Evolutionary conservation across 2,329 filamentous ascomycete genomes (phyloP).

Genomic region (Aspergillus phoenicis): DNA sequence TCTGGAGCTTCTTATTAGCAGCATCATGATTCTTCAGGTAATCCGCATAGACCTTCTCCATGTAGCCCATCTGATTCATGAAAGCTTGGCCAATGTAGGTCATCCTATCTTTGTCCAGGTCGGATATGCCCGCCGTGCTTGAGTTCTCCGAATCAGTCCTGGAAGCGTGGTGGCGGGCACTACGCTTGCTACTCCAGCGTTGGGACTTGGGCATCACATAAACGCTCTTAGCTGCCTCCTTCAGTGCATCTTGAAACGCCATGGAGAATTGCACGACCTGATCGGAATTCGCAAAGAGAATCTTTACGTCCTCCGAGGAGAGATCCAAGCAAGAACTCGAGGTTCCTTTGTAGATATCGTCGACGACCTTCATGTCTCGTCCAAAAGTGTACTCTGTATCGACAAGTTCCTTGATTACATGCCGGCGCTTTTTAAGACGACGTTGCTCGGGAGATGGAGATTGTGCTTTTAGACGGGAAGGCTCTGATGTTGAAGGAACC

Average conservation of each 20-base stretch:
- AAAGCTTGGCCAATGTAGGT: constrained; percentile 65
- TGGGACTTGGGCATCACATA: constrained; percentile 68
- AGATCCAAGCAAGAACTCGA: constrained; percentile 79
- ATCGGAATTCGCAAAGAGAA: constrained; percentile 89
- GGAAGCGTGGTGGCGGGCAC: constrained; percentile 41
- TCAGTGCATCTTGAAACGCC: constrained; percentile 75
- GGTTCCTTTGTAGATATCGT: constrained; percentile 96
- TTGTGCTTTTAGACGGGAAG: constrained; percentile 21
- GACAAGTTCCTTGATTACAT: constrained; percentile 87
- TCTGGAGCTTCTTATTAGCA: constrained; percentile 63
- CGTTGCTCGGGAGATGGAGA: constrained; percentile 44
- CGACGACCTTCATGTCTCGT: constrained; percentile 93
- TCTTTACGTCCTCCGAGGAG: constrained; percentile 79
- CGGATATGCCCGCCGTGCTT: constrained; percentile 38
- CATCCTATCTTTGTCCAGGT: constrained; percentile 59
- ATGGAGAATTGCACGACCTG: constrained; percentile 88
- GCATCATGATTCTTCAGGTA: constrained; percentile 68
- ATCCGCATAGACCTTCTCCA: constrained; percentile 67
- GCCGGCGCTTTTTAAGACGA: constrained; percentile 75
- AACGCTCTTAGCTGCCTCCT: constrained; percentile 75
- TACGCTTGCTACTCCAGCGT: constrained; percentile 56
- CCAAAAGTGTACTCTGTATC: constrained; percentile 92
- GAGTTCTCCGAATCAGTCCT: constrained; percentile 32
- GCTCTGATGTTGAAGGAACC: constrained; percentile 33
- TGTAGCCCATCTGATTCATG: constrained; percentile 55